These are phyloP conservation scores for Sanghuangporus sanghuang DNA, from an alignment of 1,284 basidiomycete genomes.

Conservation along the genomic window DNA sequence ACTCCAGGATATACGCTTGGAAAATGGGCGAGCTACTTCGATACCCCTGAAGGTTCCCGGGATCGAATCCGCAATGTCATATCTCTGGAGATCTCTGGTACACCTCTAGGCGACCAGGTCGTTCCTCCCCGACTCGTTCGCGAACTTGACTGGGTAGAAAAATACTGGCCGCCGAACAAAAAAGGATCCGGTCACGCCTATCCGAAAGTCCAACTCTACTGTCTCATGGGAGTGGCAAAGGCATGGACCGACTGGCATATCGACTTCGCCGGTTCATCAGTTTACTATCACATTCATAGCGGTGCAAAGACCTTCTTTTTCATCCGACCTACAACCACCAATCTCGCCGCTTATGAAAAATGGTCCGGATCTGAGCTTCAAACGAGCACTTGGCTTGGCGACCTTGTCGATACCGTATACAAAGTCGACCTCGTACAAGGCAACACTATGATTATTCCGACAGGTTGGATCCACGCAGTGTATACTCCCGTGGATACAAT, in stretches of 20 bases:
- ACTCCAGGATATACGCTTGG: slow-evolving; percentile 82
- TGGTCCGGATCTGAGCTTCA: slow-evolving; percentile 92
- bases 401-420: slow-evolving; percentile 83
- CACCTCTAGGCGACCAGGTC: slow-evolving; percentile 69
- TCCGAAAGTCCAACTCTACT: slow-evolving; percentile 95
- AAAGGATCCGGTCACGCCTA: slow-evolving; percentile 72
- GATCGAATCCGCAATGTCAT: slow-evolving; percentile 91
- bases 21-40: slow-evolving; percentile 89
- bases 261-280: slow-evolving; percentile 93
- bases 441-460: slow-evolving; percentile 95
- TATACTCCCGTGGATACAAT: slow-evolving; percentile 89
- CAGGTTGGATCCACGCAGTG: slow-evolving; percentile 97
- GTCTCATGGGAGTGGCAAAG: slow-evolving; percentile 82
- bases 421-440: slow-evolving; percentile 80
- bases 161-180: slow-evolving; percentile 80
- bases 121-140: slow-evolving; percentile 81
- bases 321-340: slow-evolving; percentile 83
- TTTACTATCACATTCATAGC: slow-evolving; percentile 87
- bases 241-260: slow-evolving; percentile 99
- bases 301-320: slow-evolving; percentile 94
- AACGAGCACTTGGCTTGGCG: slow-evolving; percentile 86
- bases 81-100: slow-evolving; percentile 80
- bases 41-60: slow-evolving; percentile 53
- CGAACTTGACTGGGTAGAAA: slow-evolving; percentile 96
- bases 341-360: slow-evolving; percentile 83